Evolutionary conservation across 1,284 basidiomycete genomes (phyloP), one percentile per base, ranked within the genome.

Genomic region (Abortiporus biennis): DNA sequence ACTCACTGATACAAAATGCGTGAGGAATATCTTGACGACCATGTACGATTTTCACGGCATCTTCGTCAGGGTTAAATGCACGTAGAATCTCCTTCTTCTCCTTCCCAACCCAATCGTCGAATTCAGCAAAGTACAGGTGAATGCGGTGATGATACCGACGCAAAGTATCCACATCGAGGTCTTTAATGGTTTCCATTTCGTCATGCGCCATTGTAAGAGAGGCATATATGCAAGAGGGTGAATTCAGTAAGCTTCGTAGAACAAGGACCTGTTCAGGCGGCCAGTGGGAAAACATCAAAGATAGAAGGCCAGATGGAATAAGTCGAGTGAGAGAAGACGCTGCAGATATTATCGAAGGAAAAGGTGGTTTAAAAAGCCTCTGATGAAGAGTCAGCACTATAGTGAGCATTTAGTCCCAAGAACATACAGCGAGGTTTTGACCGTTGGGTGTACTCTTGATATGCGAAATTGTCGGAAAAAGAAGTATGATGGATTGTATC

Each of bases 1-100:
- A 59, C 72, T 49, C 52, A 81, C 78, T 73, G 37, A 84, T 76
- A 50, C 77, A 82, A 54, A 82, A 84, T 4, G 76, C 72, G 52
- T 84, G 81, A 3, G 74, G 78, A 38, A 82, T 66, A 27, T 65
- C 68, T 6, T 55, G 50, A 9, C 56, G 53, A 0, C 68, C 72
- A 48, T 72, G 67, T 9, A 72, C 62, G 16, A 78, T 54, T 44
- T 59, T 67, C 12, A 58, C 50, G 5, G 59, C 56, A 6, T 56
- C 54, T 12, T 49, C 46, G 9, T 68, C 58, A 4, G 56, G 56
- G 21, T 61, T 52, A 45, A 77, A 59, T 4, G 53, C 56, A 9
- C 48, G 48, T 17, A 77, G 40, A 16, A 81, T 59, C 1, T 46
- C 37, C n/a, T 65, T 56, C 48, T 63, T 68, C 33, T 77, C 63